Evolutionary conservation across 2,329 filamentous ascomycete species (phyloP), one percentile per base, ranked within the genome.

Genomic region (Arachnopeziza araneosa): DNA sequence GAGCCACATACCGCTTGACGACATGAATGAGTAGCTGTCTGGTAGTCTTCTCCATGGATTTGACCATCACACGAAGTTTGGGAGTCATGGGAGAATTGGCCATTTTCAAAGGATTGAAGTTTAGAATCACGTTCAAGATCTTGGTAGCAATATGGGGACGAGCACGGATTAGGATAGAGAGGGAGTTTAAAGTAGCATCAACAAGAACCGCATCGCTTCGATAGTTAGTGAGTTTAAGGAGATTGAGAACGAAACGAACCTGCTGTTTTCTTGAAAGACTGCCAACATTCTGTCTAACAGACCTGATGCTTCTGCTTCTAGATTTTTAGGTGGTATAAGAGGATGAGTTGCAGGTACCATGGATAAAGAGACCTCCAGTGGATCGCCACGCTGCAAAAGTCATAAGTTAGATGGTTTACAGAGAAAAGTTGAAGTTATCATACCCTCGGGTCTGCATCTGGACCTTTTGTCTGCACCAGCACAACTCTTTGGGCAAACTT

Each of bases 401-500:
- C 10, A 21, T 21, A 52, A 36, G 55, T 57, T n/a, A 52, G 24
- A 9, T 2, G 22, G 19, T 24, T 9, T 36, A 19, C 19, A 23
- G 21, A 21, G 23, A 21, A 21, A n/a, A 23, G 14, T 52, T 22
- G 50, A 57, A 12, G 57, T 67, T 58, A 59, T 63, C 84, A 74
- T 83, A 96, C 91, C 78, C 91, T 86, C 67, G 90, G 89, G 72
- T 98, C 93, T 59, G 85, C 80, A 67, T 90, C 89, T 60, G 88
- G 78, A 53, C 91, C 91, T n/a, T 88, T 86, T 12, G 91, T 97
- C 75, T 99, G 93, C 21, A 92, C 90, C 66, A 97, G 83, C 52
- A 99, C 89, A 52, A 98, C 91, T 64, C 91, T 87, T 77, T 99
- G 93, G 48, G 91, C 88, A 74, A 99, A 99, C 75, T 99, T 99